Percentiles rank a stretch among this genome's conserved stretches.
These are phyloP conservation scores for Santalum album DNA, from an alignment of 164 flowering plant species.

Conservation along the genomic window DNA sequence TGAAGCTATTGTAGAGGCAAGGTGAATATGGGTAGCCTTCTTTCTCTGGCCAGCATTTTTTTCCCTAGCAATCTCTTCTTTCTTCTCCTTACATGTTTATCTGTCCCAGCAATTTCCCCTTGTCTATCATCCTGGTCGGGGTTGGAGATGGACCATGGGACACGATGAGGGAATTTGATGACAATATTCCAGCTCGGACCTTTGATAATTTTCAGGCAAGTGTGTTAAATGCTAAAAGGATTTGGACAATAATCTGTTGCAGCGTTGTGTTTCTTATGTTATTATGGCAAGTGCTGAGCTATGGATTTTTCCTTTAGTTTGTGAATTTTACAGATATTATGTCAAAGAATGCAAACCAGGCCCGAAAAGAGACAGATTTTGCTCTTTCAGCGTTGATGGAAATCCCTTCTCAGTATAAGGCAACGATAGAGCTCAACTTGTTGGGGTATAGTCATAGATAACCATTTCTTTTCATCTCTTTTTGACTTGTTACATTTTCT, in stretches of 20 bases:
- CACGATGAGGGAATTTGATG: slow-evolving; percentile 69
- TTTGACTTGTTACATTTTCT: background rate
- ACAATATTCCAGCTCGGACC: slow-evolving; percentile 63
- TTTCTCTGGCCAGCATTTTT: background rate
- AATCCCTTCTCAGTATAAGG: slow-evolving; percentile 83
- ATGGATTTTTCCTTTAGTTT: slow-evolving; percentile 37
- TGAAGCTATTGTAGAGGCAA: slow-evolving; percentile 80
- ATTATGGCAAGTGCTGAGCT: background rate
- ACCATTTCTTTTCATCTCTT: background rate
- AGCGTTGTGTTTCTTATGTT: background rate
- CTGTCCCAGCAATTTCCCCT: slow-evolving; percentile 41
- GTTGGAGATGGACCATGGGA: slow-evolving; percentile 85
- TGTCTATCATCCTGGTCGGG: slow-evolving; percentile 61
- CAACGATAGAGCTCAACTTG: slow-evolving; percentile 61
- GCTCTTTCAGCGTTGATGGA: slow-evolving; percentile 88
- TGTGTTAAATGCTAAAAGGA: background rate
- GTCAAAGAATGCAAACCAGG: slow-evolving; percentile 36
- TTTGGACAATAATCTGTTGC: background rate
- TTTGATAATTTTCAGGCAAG: slow-evolving; percentile 67
- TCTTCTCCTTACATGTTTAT: background rate
- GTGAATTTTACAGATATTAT: slow-evolving; percentile 89
- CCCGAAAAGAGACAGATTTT: slow-evolving; percentile 77
- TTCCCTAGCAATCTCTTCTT: background rate
- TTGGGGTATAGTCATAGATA: slow-evolving; percentile 59
- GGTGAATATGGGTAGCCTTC: slow-evolving; percentile 26